phyloP scores from a whole-genome alignment of 495 filamentous ascomycete species.

The Talaromyces wortmannii region DNA sequence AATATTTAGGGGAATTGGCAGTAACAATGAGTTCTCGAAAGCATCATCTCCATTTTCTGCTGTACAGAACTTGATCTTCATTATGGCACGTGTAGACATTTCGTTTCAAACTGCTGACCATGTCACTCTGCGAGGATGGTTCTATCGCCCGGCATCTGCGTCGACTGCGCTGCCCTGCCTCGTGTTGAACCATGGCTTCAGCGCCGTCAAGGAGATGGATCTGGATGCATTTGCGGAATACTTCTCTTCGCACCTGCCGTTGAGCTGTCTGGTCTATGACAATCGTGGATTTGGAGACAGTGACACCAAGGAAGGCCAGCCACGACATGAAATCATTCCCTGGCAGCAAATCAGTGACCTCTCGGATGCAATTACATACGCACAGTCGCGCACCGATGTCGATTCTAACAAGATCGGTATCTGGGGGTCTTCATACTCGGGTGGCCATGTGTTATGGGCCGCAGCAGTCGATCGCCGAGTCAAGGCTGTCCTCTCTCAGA shows the following conservation, averaged over 20 bases:
- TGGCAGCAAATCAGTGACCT: conserved; percentile 16
- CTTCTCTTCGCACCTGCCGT: conserved; percentile 10
- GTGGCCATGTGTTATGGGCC: conserved; percentile 17
- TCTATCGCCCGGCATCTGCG: neutral
- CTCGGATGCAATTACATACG: conserved; percentile 21
- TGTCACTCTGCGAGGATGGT: neutral
- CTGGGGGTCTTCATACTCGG: conserved; percentile 19
- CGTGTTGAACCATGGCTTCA: conserved; percentile 20
- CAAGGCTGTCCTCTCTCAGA: conserved; percentile 20
- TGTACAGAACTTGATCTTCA: too few species aligned
- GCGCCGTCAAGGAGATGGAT: conserved; percentile 18
- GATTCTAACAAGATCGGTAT: conserved; percentile 17
- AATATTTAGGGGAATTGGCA: too few species aligned
- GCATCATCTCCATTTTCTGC: too few species aligned
- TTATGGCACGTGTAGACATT: neutral
- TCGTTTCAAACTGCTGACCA: neutral
- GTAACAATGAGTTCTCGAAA: too few species aligned
- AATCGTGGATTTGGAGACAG: conserved; percentile 20
- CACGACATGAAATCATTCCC: conserved; percentile 17
- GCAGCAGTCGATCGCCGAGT: conserved; percentile 21
- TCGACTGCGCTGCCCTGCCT: conserved; percentile 14
- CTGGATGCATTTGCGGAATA: conserved; percentile 13
- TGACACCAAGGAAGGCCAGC: conserved; percentile 11
- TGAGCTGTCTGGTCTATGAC: conserved; percentile 19
- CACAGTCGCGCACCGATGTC: conserved; percentile 14